Evolutionary conservation across 2,329 filamentous ascomycete genomes (phyloP).

Genomic region (Penicillium hordei): DNA sequence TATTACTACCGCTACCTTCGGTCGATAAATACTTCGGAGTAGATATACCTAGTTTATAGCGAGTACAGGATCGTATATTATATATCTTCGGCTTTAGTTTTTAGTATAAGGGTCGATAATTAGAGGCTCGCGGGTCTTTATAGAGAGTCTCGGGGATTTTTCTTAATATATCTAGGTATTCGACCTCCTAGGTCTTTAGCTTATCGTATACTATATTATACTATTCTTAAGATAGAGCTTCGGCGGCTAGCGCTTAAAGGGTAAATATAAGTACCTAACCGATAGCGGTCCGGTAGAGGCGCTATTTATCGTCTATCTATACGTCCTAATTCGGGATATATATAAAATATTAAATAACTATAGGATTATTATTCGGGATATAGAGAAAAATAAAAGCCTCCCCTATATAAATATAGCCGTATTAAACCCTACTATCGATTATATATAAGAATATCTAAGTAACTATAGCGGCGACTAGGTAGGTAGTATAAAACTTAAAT

Average conservation of each 20-base stretch:
- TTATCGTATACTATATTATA: too few relatives aligned
- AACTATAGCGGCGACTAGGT: constrained; percentile 27
- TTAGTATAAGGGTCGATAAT: too few relatives aligned
- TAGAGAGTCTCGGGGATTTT: too few relatives aligned
- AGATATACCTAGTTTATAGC: too few relatives aligned
- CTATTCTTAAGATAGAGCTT: constrained; percentile 19
- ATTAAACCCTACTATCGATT: constrained; percentile 21
- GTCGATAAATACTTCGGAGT: too few relatives aligned
- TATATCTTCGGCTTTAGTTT: too few relatives aligned
- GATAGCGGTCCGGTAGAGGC: constrained; percentile 34
- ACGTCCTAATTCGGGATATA: constrained; percentile 29
- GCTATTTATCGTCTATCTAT: constrained; percentile 18
- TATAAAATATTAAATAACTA: too few relatives aligned
- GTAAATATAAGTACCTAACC: constrained; percentile 36
- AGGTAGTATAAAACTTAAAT: constrained; percentile 27
- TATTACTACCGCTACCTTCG: too few relatives aligned
- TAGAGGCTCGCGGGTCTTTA: too few relatives aligned
- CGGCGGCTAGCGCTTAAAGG: constrained; percentile 28
- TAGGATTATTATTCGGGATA: constrained; percentile 23
- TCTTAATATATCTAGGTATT: too few relatives aligned
- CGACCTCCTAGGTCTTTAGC: too few relatives aligned
- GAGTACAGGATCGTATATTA: too few relatives aligned
- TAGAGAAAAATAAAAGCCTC: constrained; percentile 34
- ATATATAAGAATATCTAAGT: constrained; percentile 37
- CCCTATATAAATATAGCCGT: constrained; percentile 31